Percentiles rank a stretch among this genome's conserved stretches.
These are phyloP conservation scores for Rutidosis leptorrhynchoides DNA, from an alignment of 129 eudicot species.

Conservation along the genomic window DNA sequence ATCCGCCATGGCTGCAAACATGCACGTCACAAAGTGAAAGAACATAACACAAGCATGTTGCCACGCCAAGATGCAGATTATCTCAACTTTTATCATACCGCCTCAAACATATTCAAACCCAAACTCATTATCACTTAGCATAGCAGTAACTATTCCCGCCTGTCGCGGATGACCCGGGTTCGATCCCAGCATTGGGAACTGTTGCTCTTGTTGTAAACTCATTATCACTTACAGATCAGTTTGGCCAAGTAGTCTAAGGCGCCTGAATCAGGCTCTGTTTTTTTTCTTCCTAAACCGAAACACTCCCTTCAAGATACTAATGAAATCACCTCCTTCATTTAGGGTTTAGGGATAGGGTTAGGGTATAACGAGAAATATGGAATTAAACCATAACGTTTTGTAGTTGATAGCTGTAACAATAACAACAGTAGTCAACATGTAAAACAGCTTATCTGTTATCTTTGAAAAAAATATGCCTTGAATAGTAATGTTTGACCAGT, in stretches of 20 bases:
- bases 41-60: background rate
- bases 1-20: background rate
- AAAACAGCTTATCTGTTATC: background rate
- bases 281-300: no score
- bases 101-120: background rate
- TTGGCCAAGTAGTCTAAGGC: conserved; percentile 99
- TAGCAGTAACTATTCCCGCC: no score
- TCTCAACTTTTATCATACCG: background rate
- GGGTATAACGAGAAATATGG: background rate
- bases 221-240: conserved; percentile 38
- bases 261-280: conserved; percentile 99
- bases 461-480: no score
- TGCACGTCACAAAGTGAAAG: background rate
- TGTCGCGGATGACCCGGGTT: no score
- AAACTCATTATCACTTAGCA: background rate
- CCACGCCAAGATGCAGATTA: background rate
- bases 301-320: background rate
- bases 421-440: background rate
- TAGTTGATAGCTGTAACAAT: background rate
- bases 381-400: background rate
- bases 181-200: no score
- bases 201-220: no score
- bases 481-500: no score
- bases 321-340: background rate
- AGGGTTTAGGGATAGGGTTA: background rate